Evolutionary conservation across 1,139 yeast genomes (phyloP).

Genomic region (Tardiomyces depauwii): DNA sequence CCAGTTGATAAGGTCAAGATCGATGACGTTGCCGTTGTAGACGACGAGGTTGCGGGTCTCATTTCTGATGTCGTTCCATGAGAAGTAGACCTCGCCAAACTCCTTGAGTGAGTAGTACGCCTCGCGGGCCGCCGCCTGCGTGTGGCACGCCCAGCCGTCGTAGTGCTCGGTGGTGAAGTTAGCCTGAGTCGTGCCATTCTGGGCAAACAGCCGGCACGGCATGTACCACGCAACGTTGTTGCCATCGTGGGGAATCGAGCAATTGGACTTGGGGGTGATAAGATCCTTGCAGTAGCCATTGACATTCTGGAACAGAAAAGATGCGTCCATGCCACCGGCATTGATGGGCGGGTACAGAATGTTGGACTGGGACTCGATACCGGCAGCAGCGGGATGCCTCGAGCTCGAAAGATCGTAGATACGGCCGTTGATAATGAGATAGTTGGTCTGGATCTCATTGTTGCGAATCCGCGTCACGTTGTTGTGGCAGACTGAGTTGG

Average conservation of each 20-base stretch:
- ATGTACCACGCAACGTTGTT: constrained; percentile 86
- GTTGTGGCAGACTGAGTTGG: constrained; percentile 65
- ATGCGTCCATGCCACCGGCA: constrained; percentile 87
- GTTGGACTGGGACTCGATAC: constrained; percentile 56
- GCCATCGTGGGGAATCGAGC: constrained; percentile 56
- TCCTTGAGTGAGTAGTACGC: constrained; percentile 50
- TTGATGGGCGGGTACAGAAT: constrained; percentile 71
- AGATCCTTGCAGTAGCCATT: constrained; percentile 85
- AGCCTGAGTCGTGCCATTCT: constrained; percentile 58
- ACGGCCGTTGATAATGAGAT: constrained; percentile 69
- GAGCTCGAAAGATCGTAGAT: constrained; percentile 64
- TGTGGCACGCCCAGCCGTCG: constrained; percentile 87
- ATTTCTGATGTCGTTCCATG: constrained; percentile 79
- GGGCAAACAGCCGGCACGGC: constrained; percentile 70
- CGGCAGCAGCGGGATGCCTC: constrained; percentile 71
- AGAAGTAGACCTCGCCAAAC: constrained; percentile 70
- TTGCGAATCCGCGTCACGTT: constrained; percentile 42
- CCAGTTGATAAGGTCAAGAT: constrained; percentile 67
- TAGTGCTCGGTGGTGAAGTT: constrained; percentile 45
- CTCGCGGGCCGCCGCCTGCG: constrained; percentile 54
- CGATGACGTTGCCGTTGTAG: constrained; percentile 79
- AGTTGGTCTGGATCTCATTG: constrained; percentile 47
- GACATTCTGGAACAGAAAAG: constrained; percentile 86
- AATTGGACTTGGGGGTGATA: constrained; percentile 59
- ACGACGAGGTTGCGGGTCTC: constrained; percentile 71